These are phyloP conservation scores for Fonsecaea erecta DNA, from an alignment of 2,329 filamentous ascomycete genomes.

Conservation along the genomic window DNA sequence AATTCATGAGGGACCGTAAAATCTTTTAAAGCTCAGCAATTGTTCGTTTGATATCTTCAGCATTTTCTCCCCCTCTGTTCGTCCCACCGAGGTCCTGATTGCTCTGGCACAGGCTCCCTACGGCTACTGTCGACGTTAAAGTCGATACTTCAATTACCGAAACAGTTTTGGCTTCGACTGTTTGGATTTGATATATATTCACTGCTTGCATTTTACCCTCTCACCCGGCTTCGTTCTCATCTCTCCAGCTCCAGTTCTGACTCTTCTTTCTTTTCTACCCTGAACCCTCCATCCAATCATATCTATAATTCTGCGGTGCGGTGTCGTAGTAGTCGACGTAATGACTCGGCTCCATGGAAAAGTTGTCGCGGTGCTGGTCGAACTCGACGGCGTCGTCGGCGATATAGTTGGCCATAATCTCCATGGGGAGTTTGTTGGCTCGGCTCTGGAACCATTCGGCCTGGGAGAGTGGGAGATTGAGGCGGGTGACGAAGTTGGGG, in stretches of 20 bases:
- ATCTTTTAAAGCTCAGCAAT: too few relatives aligned
- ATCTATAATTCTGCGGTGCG: constrained; percentile 20
- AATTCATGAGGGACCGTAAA: too few relatives aligned
- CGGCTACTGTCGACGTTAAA: too few relatives aligned
- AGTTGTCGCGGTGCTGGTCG: constrained; percentile 22
- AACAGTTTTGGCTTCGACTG: too few relatives aligned
- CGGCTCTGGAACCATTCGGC: constrained; percentile 17
- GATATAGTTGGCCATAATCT: constrained; percentile 21
- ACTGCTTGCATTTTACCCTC: not conserved
- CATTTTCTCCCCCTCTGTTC: too few relatives aligned
- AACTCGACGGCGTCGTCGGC: constrained; percentile 17
- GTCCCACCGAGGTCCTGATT: too few relatives aligned
- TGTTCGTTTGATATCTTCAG: too few relatives aligned
- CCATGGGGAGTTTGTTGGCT: constrained; percentile 19
- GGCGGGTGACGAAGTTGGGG: constrained; percentile 13
- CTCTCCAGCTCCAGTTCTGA: not conserved
- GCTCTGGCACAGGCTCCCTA: too few relatives aligned
- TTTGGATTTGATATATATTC: too few relatives aligned
- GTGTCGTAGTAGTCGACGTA: constrained; percentile 18
- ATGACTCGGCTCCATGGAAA: constrained; percentile 16
- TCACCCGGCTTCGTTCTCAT: not conserved
- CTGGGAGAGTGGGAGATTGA: constrained; percentile 13
- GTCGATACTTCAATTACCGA: too few relatives aligned
- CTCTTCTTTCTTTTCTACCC: not conserved
- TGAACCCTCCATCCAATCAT: constrained; percentile 5